Evolutionary conservation across 2,329 filamentous ascomycete genomes (phyloP).

Genomic region (Venturia pyrina): DNA sequence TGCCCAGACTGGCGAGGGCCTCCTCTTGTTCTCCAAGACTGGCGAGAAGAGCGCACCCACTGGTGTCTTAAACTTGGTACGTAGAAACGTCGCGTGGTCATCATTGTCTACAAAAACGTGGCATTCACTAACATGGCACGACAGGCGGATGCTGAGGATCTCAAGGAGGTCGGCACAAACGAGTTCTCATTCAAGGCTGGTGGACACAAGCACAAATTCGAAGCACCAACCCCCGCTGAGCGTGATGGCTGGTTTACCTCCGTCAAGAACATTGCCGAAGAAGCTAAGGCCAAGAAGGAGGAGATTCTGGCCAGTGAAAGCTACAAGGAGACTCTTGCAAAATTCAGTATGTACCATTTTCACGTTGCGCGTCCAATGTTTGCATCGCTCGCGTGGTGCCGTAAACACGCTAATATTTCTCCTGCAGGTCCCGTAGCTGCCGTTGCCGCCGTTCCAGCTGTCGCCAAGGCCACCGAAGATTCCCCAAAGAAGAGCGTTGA

Average conservation of each 20-base stretch:
- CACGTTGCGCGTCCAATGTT: not conserved
- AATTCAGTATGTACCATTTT: slow-evolving; percentile 44
- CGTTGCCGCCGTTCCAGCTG: slow-evolving; percentile 25
- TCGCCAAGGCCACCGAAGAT: slow-evolving; percentile 21
- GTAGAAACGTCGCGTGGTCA: slow-evolving; percentile 22
- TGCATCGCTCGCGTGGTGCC: slow-evolving; percentile 9
- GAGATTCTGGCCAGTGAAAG: slow-evolving; percentile 66
- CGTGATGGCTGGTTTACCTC: slow-evolving; percentile 88
- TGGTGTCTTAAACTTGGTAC: slow-evolving; percentile 77
- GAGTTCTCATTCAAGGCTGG: slow-evolving; percentile 81
- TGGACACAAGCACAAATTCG: slow-evolving; percentile 89
- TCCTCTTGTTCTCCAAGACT: slow-evolving; percentile 84
- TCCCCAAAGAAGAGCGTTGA: slow-evolving; percentile 39
- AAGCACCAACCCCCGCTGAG: slow-evolving; percentile 63
- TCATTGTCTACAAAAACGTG: not conserved
- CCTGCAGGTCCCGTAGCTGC: slow-evolving; percentile 28
- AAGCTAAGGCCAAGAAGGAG: slow-evolving; percentile 73
- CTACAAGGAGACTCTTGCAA: slow-evolving; percentile 80
- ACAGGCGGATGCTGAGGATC: slow-evolving; percentile 57
- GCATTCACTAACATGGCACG: slow-evolving; percentile 23
- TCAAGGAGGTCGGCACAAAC: slow-evolving; percentile 62
- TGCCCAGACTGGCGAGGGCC: slow-evolving; percentile 85
- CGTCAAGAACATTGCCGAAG: slow-evolving; percentile 69
- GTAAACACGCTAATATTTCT: slow-evolving; percentile 26
- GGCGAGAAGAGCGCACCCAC: slow-evolving; percentile 66